phyloP scores from a whole-genome alignment of 495 filamentous ascomycete genomes.

The Mycothermus thermophilus region DNA sequence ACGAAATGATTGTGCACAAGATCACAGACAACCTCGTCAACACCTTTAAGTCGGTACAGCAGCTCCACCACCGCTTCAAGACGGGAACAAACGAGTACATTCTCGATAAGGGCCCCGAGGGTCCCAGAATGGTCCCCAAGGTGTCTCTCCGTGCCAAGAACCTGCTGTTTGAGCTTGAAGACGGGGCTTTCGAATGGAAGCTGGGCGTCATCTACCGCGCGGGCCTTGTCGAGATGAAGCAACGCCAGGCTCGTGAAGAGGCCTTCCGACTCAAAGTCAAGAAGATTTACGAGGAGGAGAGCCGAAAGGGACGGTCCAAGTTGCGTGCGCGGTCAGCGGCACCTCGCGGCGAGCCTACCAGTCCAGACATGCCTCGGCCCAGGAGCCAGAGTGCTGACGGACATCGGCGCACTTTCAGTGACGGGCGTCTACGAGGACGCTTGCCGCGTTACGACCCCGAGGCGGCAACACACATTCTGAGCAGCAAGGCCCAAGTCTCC shows the following conservation, averaged over 20 bases:
- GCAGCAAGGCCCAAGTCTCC: conserved; percentile 52
- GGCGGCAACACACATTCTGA: conserved; percentile 49
- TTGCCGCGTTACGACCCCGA: conserved; percentile 61
- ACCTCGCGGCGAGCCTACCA: conserved; percentile 26
- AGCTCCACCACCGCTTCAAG: conserved; percentile 81
- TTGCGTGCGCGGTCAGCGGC: conserved; percentile 36
- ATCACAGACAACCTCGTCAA: conserved; percentile 89
- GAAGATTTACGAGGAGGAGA: conserved; percentile 56
- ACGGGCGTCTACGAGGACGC: conserved; percentile 15
- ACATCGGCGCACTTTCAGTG: conserved; percentile 22
- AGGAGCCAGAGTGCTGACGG: conserved; percentile 44
- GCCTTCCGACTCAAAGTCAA: conserved; percentile 79
- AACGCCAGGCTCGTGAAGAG: conserved; percentile 77
- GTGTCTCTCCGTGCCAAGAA: conserved; percentile 69
- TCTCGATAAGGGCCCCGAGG: conserved; percentile 66
- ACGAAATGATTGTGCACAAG: conserved; percentile 80
- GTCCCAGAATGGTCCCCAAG: conserved; percentile 71
- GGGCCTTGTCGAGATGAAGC: conserved; percentile 76
- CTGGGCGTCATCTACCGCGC: conserved; percentile 81
- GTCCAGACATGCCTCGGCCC: conserved; percentile 17
- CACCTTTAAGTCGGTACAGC: conserved; percentile 69
- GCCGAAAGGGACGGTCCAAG: conserved; percentile 35
- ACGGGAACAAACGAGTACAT: conserved; percentile 79
- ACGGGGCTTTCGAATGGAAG: conserved; percentile 96
- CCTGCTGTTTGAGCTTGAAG: conserved; percentile 80